Percentiles rank a stretch among this genome's conserved stretches.
phyloP scores from a whole-genome alignment of 768 basidiomycete species.

The Trametes sanguinea region DNA sequence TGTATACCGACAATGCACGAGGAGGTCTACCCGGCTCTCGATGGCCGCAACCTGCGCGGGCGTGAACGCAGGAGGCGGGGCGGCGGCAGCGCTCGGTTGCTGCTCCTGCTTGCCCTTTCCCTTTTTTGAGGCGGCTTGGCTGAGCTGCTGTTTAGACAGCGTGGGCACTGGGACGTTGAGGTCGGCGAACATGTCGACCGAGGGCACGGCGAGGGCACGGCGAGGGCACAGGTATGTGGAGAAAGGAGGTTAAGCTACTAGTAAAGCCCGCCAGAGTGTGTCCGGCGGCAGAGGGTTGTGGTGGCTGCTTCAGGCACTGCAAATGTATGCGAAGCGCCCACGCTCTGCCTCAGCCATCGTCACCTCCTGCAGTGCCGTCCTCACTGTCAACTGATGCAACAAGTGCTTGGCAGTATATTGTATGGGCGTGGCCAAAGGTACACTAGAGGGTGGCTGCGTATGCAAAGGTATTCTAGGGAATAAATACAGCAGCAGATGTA shows the following conservation, averaged over 20 bases:
- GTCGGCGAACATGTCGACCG: slow-evolving; percentile 28
- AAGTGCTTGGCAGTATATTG: too few relatives aligned
- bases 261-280: too few relatives aligned
- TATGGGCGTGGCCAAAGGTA: too few relatives aligned
- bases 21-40: slow-evolving; percentile 65
- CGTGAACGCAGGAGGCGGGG: slow-evolving; percentile 42
- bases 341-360: too few relatives aligned
- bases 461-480: neutral
- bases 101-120: slow-evolving; percentile 57
- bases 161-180: slow-evolving; percentile 30
- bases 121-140: slow-evolving; percentile 46
- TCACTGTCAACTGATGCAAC: too few relatives aligned
- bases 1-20: slow-evolving; percentile 65
- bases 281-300: too few relatives aligned
- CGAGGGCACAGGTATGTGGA: too few relatives aligned
- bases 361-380: too few relatives aligned
- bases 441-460: too few relatives aligned
- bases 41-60: slow-evolving; percentile 57
- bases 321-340: too few relatives aligned
- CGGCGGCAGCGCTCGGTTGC: slow-evolving; percentile 12
- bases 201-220: too few relatives aligned
- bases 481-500: slow-evolving; percentile 7
- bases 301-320: too few relatives aligned
- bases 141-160: slow-evolving; percentile 8
- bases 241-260: neutral